Evolutionary conservation across 2,329 filamentous ascomycete species (phyloP).

Genomic region (Mollisiaceae sp.): DNA sequence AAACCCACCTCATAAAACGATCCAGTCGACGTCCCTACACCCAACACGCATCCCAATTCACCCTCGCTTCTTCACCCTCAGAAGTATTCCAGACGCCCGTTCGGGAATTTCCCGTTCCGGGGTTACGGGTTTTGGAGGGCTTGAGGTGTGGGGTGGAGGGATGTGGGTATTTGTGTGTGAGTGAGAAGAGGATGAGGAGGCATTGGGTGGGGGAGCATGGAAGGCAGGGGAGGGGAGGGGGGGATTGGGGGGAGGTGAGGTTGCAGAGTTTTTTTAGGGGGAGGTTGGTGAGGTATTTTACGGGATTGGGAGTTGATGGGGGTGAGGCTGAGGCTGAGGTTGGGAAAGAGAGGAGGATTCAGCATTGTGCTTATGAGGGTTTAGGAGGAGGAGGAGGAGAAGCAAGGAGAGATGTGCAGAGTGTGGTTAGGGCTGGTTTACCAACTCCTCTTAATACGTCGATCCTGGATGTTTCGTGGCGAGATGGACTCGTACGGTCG

Average conservation of each 20-base stretch:
- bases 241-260: constrained; percentile 36
- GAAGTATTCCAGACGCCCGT: constrained; percentile 31
- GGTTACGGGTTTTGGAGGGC: constrained; percentile 38
- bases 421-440: too few species aligned
- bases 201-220: constrained; percentile 40
- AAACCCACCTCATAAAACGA: constrained; percentile 34
- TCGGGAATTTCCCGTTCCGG: constrained; percentile 39
- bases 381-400: background rate
- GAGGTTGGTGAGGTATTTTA: constrained; percentile 40
- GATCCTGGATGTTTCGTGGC: background rate
- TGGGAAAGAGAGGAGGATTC: background rate
- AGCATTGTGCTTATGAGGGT: too few species aligned
- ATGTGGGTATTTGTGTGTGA: constrained; percentile 41
- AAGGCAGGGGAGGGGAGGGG: constrained; percentile 18
- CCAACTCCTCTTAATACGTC: too few species aligned
- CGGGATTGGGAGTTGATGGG: too few species aligned
- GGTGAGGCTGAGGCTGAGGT: background rate
- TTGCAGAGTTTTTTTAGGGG: constrained; percentile 43
- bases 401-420: background rate
- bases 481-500: background rate
- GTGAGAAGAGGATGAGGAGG: constrained; percentile 43
- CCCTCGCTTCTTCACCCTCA: constrained; percentile 31
- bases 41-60: constrained; percentile 29
- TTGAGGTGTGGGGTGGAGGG: constrained; percentile 32
- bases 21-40: constrained; percentile 30